phyloP scores from a whole-genome alignment of 768 basidiomycete genomes.

The Glaciozyma martinii region DNA sequence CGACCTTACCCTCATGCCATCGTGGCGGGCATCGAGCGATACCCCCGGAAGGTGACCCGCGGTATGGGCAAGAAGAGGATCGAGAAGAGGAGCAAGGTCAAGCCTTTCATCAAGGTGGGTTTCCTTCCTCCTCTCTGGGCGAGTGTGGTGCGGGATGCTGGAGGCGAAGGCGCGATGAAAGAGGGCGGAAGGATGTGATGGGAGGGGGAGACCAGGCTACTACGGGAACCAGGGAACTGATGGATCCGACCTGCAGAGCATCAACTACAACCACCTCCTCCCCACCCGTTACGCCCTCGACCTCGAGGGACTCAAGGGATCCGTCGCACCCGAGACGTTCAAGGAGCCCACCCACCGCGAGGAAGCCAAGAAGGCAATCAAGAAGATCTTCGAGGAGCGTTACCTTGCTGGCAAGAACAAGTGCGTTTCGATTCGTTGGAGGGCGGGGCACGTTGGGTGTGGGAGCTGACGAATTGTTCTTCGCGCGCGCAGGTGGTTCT shows the following conservation, averaged over 20 bases:
- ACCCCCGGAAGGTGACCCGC: conserved; percentile 94
- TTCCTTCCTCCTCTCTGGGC: background rate
- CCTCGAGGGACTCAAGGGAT: conserved; percentile 84
- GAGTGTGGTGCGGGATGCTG: background rate
- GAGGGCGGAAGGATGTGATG: too few relatives aligned
- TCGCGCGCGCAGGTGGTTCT: conserved; percentile 8
- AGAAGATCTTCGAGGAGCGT: conserved; percentile 92
- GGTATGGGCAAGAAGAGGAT: conserved; percentile 96
- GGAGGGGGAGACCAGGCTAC: background rate
- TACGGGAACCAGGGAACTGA: background rate
- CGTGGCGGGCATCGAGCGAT: conserved; percentile 95
- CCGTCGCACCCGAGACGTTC: conserved; percentile 79
- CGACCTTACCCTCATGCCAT: conserved; percentile 95
- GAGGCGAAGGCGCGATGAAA: background rate
- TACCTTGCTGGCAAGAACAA: conserved; percentile 91
- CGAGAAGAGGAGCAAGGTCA: conserved; percentile 85
- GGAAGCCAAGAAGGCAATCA: conserved; percentile 51
- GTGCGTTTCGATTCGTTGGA: conserved; percentile 56
- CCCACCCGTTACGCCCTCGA: conserved; percentile 98
- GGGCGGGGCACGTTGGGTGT: background rate
- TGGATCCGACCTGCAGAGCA: conserved; percentile 46
- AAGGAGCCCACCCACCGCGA: conserved; percentile 94
- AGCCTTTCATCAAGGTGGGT: conserved; percentile 96
- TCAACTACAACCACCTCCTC: conserved; percentile 99
- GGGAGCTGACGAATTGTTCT: background rate